Conservation (phyloP, 129 eudicot genomes). For the Dittrichia graveolens region DNA sequence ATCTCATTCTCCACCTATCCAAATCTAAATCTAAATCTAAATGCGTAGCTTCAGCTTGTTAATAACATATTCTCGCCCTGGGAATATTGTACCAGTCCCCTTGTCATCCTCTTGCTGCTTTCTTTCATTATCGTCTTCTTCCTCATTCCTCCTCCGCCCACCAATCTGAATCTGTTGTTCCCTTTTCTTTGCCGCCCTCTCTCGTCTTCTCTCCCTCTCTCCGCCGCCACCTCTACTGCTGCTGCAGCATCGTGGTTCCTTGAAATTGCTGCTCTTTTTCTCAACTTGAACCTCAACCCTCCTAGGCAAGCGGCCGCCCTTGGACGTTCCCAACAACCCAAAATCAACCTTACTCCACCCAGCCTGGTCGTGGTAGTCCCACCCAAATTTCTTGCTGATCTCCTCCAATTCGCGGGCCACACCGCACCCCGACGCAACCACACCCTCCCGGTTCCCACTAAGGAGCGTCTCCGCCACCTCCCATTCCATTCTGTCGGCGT, state of each 20-base stretch:
- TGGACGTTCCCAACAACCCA: slow-evolving; percentile 65
- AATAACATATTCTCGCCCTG: slow-evolving; percentile 57
- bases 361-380: slow-evolving; percentile 58
- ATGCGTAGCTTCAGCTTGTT: slow-evolving; percentile 37
- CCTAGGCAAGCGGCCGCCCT: slow-evolving; percentile 58
- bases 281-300: neutral
- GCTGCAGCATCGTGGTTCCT: neutral
- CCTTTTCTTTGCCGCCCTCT: slow-evolving; percentile 48
- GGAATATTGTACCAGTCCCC: slow-evolving; percentile 35
- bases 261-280: neutral
- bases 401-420: slow-evolving; percentile 49
- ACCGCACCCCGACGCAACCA: neutral
- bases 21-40: too few species aligned
- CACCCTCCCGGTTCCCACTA: slow-evolving; percentile 34
- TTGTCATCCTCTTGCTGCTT: neutral
- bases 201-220: slow-evolving; percentile 40
- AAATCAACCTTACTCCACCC: slow-evolving; percentile 69
- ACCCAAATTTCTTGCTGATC: slow-evolving; percentile 60
- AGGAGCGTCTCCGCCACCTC: slow-evolving; percentile 60
- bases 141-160: neutral
- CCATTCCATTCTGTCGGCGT: slow-evolving; percentile 73
- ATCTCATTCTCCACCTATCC: too few species aligned
- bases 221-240: neutral
- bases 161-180: neutral
- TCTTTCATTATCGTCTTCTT: neutral